A percentile compares a stretch with the other conserved stretches of the same genome.
phyloP scores from a whole-genome alignment of 441 rosid species.

The Pelargonium fulgidum region DNA sequence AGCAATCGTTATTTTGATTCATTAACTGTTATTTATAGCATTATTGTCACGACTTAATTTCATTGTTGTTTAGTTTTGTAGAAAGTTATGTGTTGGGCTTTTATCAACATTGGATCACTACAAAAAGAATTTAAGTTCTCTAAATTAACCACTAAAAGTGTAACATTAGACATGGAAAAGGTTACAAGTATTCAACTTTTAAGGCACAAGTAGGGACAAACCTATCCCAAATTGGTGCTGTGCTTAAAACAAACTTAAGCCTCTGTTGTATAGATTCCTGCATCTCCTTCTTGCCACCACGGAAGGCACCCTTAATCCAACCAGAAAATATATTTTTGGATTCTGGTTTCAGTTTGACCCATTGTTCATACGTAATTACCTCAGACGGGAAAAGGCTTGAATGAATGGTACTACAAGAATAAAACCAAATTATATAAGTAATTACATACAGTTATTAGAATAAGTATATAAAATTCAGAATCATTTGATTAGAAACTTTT shows the following conservation, averaged over 20 bases:
- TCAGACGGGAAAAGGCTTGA: constrained; percentile 54
- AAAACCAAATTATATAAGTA: constrained; percentile 10
- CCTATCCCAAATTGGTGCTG: constrained; percentile 87
- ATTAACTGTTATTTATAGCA: no score
- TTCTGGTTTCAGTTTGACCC: constrained; percentile 67
- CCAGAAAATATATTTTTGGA: constrained; percentile 46
- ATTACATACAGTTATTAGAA: neutral
- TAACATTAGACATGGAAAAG: neutral
- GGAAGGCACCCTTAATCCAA: constrained; percentile 79
- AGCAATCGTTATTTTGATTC: no score
- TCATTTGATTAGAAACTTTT: neutral
- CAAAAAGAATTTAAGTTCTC: neutral
- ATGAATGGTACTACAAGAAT: constrained; percentile 41
- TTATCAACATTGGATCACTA: no score
- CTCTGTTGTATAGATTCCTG: constrained; percentile 69
- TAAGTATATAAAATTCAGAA: neutral
- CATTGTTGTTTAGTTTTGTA: no score
- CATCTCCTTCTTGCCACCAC: constrained; percentile 72
- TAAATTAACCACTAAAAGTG: neutral
- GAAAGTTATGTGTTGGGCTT: no score
- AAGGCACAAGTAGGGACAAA: constrained; percentile 25
- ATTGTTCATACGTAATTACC: constrained; percentile 68
- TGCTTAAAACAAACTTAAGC: constrained; percentile 60
- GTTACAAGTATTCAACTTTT: neutral
- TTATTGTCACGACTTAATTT: no score